A percentile compares a stretch with the other conserved stretches of the same genome.
phyloP scores from a whole-genome alignment of 2,329 filamentous ascomycete species.

The Metarhizium humberi region DNA sequence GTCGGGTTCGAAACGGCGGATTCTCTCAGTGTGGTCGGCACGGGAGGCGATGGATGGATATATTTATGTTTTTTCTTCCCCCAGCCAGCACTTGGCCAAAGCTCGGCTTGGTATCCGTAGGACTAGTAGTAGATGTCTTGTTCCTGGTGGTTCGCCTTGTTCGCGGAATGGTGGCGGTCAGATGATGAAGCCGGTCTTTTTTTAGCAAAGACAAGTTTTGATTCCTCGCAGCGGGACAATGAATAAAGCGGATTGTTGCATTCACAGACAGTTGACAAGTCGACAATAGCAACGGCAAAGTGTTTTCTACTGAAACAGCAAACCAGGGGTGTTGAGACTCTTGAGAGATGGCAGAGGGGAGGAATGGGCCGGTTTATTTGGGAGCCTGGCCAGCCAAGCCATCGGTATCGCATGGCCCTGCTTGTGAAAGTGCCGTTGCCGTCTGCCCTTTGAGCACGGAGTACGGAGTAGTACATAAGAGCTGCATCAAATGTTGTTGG shows the following conservation, averaged over 20 bases:
- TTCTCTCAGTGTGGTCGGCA: too few relatives aligned
- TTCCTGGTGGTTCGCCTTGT: neutral
- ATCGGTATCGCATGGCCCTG: neutral
- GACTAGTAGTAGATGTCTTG: neutral
- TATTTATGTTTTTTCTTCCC: neutral
- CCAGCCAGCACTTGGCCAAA: neutral
- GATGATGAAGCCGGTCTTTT: neutral
- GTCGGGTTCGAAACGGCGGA: neutral
- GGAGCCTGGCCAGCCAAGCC: neutral
- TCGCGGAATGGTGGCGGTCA: neutral
- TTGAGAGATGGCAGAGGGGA: neutral
- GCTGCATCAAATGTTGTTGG: neutral
- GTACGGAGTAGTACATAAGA: neutral
- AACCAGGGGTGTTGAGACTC: too few relatives aligned
- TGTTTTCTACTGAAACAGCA: too few relatives aligned
- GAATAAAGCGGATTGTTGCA: neutral
- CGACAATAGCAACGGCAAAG: neutral
- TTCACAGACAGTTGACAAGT: neutral
- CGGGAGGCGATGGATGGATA: neutral
- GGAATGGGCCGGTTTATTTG: neutral
- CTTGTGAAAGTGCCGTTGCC: neutral
- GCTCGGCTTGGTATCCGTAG: neutral
- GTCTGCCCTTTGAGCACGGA: neutral
- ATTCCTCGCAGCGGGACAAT: neutral
- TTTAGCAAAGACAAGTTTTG: neutral